phyloP scores from a whole-genome alignment of 2,329 filamentous ascomycete genomes.

The Pezicula rhizophila region DNA sequence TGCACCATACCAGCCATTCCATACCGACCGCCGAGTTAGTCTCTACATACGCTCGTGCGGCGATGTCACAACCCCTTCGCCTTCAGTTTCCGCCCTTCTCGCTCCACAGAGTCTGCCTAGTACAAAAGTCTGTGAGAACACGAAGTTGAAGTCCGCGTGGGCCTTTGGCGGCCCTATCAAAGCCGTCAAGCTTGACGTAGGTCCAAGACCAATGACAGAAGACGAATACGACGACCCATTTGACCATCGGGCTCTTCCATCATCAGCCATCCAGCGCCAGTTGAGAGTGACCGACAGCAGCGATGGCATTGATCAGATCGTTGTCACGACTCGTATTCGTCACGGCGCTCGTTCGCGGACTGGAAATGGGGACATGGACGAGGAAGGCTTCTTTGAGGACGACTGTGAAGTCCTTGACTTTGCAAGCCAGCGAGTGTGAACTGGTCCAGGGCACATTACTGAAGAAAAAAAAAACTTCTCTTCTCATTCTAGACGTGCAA shows the following conservation, averaged over 20 bases:
- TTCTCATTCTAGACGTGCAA: no score
- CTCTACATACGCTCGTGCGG: slow-evolving; percentile 56
- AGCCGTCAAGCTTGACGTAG: slow-evolving; percentile 46
- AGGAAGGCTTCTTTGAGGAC: slow-evolving; percentile 82
- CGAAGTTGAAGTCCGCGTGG: slow-evolving; percentile 35
- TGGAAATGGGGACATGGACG: slow-evolving; percentile 48
- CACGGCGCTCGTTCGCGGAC: slow-evolving; percentile 44
- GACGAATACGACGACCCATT: slow-evolving; percentile 42
- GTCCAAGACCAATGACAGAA: slow-evolving; percentile 39
- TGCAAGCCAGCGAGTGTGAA: slow-evolving; percentile 60
- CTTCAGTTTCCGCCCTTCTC: slow-evolving; percentile 22
- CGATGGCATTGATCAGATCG: slow-evolving; percentile 62
- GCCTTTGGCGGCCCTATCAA: slow-evolving; percentile 54
- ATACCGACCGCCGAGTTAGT: slow-evolving; percentile 80
- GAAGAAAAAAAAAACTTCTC: no score
- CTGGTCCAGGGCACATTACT: no score
- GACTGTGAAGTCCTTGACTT: slow-evolving; percentile 90
- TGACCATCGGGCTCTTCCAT: slow-evolving; percentile 53
- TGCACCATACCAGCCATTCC: slow-evolving; percentile 91
- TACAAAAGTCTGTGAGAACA: not conserved
- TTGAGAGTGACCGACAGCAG: slow-evolving; percentile 46
- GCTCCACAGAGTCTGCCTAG: slow-evolving; percentile 25
- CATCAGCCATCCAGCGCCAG: slow-evolving; percentile 58
- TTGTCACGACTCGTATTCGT: slow-evolving; percentile 73
- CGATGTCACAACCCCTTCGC: slow-evolving; percentile 10